Conservation (phyloP, 345 rosid genomes). For the Eucalyptus dawsonii region DNA sequence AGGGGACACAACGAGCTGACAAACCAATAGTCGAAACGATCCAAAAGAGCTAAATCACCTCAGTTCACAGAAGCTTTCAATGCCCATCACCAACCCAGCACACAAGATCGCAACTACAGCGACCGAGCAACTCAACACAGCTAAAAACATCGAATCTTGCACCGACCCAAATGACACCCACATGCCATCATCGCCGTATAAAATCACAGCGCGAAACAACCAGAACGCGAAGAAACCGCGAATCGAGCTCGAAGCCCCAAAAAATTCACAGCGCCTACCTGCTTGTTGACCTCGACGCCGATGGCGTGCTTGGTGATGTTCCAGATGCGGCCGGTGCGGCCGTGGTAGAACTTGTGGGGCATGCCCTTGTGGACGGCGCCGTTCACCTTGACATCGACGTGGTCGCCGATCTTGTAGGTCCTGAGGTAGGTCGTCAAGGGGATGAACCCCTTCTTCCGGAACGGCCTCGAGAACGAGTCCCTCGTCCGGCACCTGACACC, state of each 20-base stretch:
- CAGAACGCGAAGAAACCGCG: background rate
- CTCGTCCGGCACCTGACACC: slow-evolving; percentile 53
- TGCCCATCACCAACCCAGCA: background rate
- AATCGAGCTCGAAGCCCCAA: background rate
- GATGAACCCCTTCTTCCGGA: slow-evolving; percentile 79
- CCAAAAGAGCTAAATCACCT: background rate
- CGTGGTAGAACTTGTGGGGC: slow-evolving; percentile 84
- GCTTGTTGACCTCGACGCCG: slow-evolving; percentile 72
- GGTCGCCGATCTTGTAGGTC: slow-evolving; percentile 55
- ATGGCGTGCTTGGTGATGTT: slow-evolving; percentile 75
- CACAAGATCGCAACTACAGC: background rate
- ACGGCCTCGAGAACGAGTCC: slow-evolving; percentile 51
- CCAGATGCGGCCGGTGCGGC: slow-evolving; percentile 77
- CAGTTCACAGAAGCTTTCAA: background rate
- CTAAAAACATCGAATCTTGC: background rate
- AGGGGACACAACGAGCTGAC: too few species aligned
- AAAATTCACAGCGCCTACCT: slow-evolving; percentile 11
- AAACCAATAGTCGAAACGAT: background rate
- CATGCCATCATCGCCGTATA: background rate
- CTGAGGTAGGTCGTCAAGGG: slow-evolving; percentile 53
- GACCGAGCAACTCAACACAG: background rate
- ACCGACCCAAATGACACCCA: background rate
- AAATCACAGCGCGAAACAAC: background rate
- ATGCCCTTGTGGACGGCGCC: slow-evolving; percentile 79
- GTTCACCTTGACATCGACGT: slow-evolving; percentile 63